Conservation (phyloP, 208 protist species). For the Leishmania lainsoni region DNA sequence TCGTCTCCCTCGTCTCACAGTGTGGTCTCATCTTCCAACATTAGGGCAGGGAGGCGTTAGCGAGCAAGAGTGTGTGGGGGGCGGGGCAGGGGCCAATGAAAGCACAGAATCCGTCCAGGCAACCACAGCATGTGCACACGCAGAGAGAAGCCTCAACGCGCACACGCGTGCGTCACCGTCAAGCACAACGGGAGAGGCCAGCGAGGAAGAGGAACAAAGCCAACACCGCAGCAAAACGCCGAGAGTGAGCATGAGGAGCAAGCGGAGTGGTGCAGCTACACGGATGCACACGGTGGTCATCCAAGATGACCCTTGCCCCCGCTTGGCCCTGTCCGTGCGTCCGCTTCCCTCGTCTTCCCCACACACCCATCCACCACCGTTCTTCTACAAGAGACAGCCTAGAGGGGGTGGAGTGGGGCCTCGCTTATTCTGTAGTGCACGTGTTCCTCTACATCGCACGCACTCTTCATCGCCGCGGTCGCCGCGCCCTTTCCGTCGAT, state of each 20-base stretch:
- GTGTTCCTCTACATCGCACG: slow-evolving; percentile 8
- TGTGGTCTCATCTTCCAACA: not conserved
- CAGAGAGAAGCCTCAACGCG: not conserved
- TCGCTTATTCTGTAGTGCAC: not conserved
- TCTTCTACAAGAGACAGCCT: not conserved
- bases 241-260: too few relatives aligned
- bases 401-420: not conserved
- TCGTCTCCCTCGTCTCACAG: not conserved
- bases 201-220: slow-evolving; percentile 9
- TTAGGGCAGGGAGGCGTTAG: not conserved
- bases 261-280: not conserved
- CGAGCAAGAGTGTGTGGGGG: not conserved
- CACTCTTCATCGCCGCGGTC: slow-evolving; percentile 18
- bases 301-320: not conserved
- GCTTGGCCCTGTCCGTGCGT: too few relatives aligned
- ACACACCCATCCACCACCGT: not conserved
- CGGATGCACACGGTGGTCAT: not conserved
- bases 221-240: not conserved
- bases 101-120: not conserved
- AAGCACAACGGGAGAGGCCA: slow-evolving; percentile 15
- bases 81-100: not conserved
- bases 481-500: slow-evolving; percentile 4
- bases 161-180: slow-evolving; percentile 1
- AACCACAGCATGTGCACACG: not conserved
- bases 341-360: slow-evolving; percentile 10